Base-by-base conservation (phyloP, 2,329 filamentous ascomycete genomes). In the Phialophora macrospora region DNA sequence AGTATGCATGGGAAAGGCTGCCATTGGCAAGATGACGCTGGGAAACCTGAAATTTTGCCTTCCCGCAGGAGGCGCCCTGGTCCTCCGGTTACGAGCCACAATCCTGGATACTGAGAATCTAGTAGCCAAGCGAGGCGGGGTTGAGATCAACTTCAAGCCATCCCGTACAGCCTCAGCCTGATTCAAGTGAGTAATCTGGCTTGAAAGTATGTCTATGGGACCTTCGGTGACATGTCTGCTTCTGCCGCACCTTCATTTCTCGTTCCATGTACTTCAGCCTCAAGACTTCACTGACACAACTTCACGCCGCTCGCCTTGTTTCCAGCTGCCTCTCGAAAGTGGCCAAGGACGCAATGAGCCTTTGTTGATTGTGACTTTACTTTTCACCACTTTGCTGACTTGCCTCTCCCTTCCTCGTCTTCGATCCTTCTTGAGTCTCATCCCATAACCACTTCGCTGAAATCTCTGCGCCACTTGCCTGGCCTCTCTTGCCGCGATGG, bases 401-500 rank as follows among this genome's bases (percentile, higher is more conserved):
- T 41, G 5, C 38, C 20, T 51, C n/a, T 24, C 48, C 24, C n/a
- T 51, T 51, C 20, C 48, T 51, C 48, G 24, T 51, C 48, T 17
- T 51, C 20, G 4, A n/a, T 9, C 12, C 20, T 51, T 22, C 20
- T 46, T 17, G 24, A 9, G 38, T 26, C 9, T 44, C 11, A 46
- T 9, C 20, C 17, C 12, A 26, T 12, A 46, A 34, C 38, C 17
- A 57, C 41, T 41, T 32, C 26, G 26, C 22, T 46, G n/a, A 17
- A 24, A 7, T 5, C 44, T 41, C 14, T 26, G 6, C 26, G 8
- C 20, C 9, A 20, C 26, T 20, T 32, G 2, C 26, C 12, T 60
- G 8, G 20, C 17, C 12, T 32, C 4, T 3, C 48, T 17, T 32
- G 20, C 14, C 60, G 12, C 24, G 22, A 62, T 63, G 63, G 63